Conservation (phyloP, 2,329 filamentous ascomycete genomes). For the Hypoxylon sp. region DNA sequence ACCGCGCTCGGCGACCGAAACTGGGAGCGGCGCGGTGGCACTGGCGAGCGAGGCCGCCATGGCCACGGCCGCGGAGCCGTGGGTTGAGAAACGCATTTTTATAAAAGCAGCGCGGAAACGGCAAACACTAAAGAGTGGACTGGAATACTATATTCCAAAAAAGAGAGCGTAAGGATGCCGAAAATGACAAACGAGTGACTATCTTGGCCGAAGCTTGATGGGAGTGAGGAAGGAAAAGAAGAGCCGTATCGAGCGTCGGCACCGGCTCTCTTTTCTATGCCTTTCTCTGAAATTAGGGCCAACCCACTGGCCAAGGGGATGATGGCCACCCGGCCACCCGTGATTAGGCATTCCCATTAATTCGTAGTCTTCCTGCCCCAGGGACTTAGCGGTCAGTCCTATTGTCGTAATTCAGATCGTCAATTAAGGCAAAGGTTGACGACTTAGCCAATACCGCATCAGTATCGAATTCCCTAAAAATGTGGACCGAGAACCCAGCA, state of each 20-base stretch:
- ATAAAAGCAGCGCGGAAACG: constrained; percentile 38
- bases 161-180: constrained; percentile 47
- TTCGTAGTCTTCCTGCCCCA: constrained; percentile 20
- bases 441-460: constrained; percentile 23
- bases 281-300: constrained; percentile 39
- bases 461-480: constrained; percentile 21
- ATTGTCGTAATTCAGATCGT: constrained; percentile 46
- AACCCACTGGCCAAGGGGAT: constrained; percentile 36
- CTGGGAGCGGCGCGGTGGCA: constrained; percentile 41
- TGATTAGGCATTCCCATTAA: constrained; percentile 33
- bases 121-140: constrained; percentile 51
- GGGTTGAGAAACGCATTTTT: constrained; percentile 52
- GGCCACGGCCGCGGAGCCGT: constrained; percentile 51
- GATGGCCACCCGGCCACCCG: constrained; percentile 42
- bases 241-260: constrained; percentile 31
- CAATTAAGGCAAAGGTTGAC: constrained; percentile 29
- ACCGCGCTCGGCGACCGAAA: constrained; percentile 33
- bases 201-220: constrained; percentile 47
- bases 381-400: constrained; percentile 38
- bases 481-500: constrained; percentile 28
- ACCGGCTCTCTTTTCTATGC: constrained; percentile 46
- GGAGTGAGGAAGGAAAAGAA: constrained; percentile 38
- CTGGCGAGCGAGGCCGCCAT: constrained; percentile 50
- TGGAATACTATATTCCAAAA: constrained; percentile 48
- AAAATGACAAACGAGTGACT: constrained; percentile 50